A percentile compares a stretch with the other conserved stretches of the same genome.
Evolutionary conservation across 2,329 filamentous ascomycete species (phyloP).

Genomic region (Capronia coronata): DNA sequence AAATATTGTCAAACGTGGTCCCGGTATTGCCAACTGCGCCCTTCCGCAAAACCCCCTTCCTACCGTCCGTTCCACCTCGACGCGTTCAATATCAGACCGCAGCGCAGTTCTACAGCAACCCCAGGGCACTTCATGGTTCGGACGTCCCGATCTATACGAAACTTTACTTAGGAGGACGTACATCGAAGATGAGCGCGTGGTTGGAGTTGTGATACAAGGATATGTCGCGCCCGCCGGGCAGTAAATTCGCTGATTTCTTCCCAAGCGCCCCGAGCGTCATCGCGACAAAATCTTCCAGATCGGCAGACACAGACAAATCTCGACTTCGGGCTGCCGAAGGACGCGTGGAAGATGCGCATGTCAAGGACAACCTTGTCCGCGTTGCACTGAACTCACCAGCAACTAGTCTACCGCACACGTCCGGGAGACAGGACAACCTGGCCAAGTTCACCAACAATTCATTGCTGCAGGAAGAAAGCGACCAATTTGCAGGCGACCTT

Average conservation of each 20-base stretch:
- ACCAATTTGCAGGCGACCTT: conserved; percentile 52
- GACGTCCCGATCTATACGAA: not conserved
- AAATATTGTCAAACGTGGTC: not conserved
- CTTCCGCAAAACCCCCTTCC: conserved; percentile 16
- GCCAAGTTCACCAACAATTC: conserved; percentile 30
- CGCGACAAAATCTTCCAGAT: conserved; percentile 41
- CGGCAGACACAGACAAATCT: conserved; percentile 47
- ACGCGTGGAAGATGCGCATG: conserved; percentile 24
- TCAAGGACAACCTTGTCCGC: conserved; percentile 12
- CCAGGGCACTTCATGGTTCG: conserved; percentile 9
- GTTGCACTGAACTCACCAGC: conserved; percentile 17
- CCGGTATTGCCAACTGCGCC: conserved; percentile 1
- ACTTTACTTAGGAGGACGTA: conserved; percentile 12
- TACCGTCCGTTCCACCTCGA: conserved; percentile 12
- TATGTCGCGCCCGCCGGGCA: conserved; percentile 71
- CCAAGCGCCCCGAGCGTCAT: conserved; percentile 65
- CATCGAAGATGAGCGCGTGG: conserved; percentile 24
- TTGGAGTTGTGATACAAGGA: conserved; percentile 24
- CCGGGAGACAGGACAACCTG: conserved; percentile 13
- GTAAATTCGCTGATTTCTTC: conserved; percentile 78
- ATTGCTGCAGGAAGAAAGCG: conserved; percentile 30
- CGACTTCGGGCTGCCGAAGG: conserved; percentile 10
- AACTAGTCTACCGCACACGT: conserved; percentile 7
- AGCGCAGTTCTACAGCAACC: conserved; percentile 5
- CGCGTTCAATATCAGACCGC: conserved; percentile 15